Evolutionary conservation across 1,284 basidiomycete species (phyloP), one percentile per base, ranked within the genome.

Genomic region (Irpex lacteus): DNA sequence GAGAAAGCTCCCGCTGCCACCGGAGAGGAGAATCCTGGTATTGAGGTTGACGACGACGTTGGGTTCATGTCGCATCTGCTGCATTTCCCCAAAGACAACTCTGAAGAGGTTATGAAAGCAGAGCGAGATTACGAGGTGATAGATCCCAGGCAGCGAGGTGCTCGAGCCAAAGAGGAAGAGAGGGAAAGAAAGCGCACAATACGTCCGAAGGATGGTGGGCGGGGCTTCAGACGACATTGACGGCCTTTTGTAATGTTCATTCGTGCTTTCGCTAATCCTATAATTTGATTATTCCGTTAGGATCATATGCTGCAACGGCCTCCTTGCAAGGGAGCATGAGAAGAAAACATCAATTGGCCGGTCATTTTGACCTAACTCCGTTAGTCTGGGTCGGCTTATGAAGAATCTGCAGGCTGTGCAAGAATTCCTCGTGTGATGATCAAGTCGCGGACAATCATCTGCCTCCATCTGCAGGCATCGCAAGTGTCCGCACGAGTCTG

Each of bases 111-210:
- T 15, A 76, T 80, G 63, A 90, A 95, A 73, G 94, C 94, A 0
- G 92, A 96, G 75, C 81, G 92, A 58, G 94, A 96, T 69, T 96
- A 96, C 71, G 91, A 95, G 74, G 94, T 96, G 57, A 94, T 94
- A 70, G 91, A 94, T 73, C 91, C 91, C 0, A 77, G 91, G 66
- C 82, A 85, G 62, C 77, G 91, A 60, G 81, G 86, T 56, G 90
- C 89, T 18, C 79, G 84, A 54, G 91, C 91, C 32, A 84, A 80
- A 70, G 88, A 92, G 71, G 91, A 93, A 71, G 91, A 92, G 70
- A 80, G 80, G 69, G 89, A 90, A 65, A 77, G 86, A 69, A 91
- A 86, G 69, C 80, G 79, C 52, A 75, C 74, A 13, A 72, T 74
- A 62, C 80, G 77, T 66, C 70, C 69, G 61, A 74, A 70, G 62